Percentiles rank a stretch among this genome's conserved stretches.
Evolutionary conservation across 345 rosid species (phyloP).

Genomic region (Melaleuca quinquenervia): DNA sequence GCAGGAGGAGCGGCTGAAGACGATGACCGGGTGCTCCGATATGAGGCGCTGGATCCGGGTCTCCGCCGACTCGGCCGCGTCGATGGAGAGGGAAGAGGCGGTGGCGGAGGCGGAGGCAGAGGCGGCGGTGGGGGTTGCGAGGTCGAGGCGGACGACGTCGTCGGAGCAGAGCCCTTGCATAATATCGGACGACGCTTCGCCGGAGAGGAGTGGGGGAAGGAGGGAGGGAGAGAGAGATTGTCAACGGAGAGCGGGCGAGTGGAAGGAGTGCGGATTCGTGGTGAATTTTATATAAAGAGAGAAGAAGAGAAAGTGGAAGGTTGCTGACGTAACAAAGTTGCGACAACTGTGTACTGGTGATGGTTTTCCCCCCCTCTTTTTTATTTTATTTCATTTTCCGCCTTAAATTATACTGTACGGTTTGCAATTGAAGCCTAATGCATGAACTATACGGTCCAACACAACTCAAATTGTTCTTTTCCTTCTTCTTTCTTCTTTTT

Average conservation of each 20-base stretch:
- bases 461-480: not conserved
- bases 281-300: constrained; percentile 1
- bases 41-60: constrained; percentile 66
- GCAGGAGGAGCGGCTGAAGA: constrained; percentile 81
- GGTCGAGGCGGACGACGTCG: constrained; percentile 36
- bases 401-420: not conserved
- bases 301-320: not conserved
- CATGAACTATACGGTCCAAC: not conserved
- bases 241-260: constrained; percentile 5
- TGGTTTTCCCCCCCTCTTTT: not conserved
- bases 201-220: not conserved
- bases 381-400: not conserved
- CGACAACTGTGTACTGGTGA: not conserved
- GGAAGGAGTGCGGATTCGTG: constrained; percentile 5
- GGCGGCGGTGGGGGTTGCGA: constrained; percentile 13
- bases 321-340: not conserved
- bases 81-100: constrained; percentile 65
- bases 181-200: not conserved
- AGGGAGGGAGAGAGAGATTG: not conserved
- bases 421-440: not conserved
- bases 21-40: constrained; percentile 82
- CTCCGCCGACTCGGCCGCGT: constrained; percentile 64
- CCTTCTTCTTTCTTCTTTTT: fast-evolving
- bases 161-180: constrained; percentile 68
- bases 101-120: constrained; percentile 29